Evolutionary conservation across 768 basidiomycete genomes (phyloP).

Genomic region (Naganishia vaughanmartiniae): DNA sequence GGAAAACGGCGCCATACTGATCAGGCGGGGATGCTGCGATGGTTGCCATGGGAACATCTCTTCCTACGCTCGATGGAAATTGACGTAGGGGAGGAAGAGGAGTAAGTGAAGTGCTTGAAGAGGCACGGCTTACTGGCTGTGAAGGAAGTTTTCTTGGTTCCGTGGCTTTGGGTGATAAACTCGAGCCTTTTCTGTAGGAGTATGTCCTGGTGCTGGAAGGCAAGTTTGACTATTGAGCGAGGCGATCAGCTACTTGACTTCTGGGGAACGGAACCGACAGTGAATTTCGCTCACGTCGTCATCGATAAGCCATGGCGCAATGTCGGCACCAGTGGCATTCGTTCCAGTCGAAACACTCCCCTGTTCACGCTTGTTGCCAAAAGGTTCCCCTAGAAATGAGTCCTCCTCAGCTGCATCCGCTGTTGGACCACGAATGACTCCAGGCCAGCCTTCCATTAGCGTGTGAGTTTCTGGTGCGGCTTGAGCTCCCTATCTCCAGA

Average conservation of each 20-base stretch:
- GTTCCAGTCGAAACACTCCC: slow-evolving; percentile 24
- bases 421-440: slow-evolving; percentile 19
- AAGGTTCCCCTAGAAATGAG: neutral
- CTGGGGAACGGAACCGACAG: neutral
- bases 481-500: neutral
- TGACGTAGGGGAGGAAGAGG: slow-evolving; percentile 15
- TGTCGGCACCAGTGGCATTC: slow-evolving; percentile 41
- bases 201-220: neutral
- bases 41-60: slow-evolving; percentile 33
- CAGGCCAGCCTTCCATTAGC: slow-evolving; percentile 23
- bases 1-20: slow-evolving; percentile 25
- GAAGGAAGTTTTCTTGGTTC: neutral
- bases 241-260: slow-evolving; percentile 21
- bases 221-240: neutral
- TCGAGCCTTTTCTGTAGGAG: neutral
- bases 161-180: neutral
- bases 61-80: slow-evolving; percentile 29
- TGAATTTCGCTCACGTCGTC: slow-evolving; percentile 28
- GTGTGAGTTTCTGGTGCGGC: neutral
- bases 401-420: neutral
- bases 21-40: slow-evolving; percentile 25
- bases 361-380: neutral
- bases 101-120: neutral
- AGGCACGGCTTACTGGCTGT: neutral
- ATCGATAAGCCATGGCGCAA: slow-evolving; percentile 51